Base-by-base conservation (phyloP, 805 yeast species). In the Barnettozyma salicaria region DNA sequence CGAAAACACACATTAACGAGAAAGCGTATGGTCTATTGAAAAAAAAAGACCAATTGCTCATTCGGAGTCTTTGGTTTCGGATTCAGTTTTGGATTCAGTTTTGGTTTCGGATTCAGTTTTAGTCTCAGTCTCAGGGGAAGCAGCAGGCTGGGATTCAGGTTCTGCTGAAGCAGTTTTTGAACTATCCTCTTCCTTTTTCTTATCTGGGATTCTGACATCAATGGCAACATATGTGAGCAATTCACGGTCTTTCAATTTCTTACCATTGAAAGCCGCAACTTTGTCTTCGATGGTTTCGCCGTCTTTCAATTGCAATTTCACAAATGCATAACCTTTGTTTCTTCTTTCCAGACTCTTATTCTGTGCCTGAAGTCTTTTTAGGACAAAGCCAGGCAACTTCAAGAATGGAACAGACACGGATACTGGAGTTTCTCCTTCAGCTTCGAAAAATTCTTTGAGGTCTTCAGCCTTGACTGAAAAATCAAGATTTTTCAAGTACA, bases 201-300 rank as follows among this genome's bases (percentile, higher is more conserved):
- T 52, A 40, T 53, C 50, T 19, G 45, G 42, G 10, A 36, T 40
- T 45, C 69, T 64, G 9, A 78, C 65, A 51, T 80, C 85, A 44
- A 83, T 72, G 16, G 96, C 96, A 49, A 80, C 72, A 47, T 79
- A 80, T 41, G 82, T 86, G 31, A 71, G 63, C 41, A 88, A 63
- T 34, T 67, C 68, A 58, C 84, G 74, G 34, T 82, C 95, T 43
- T 75, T 74, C 48, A 81, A 63, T 36, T 68, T 71, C 52, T 68
- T 69, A 36, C 87, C 94, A 45, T 81, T 71, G 59, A 78, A 78
- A 52, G 76, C 74, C 25, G 68, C 76, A 42, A 85, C 74, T 52
- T 86, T 95, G 30, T 69, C 68, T 34, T 73, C 82, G 47, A 78
- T 75, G 32, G 67, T 62, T 34, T 74, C 67, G 28, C 50, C 55